Percentiles rank a stretch among this genome's conserved stretches.
Evolutionary conservation across 169 alveolate species (phyloP).

Genomic region (Eimeria necatrix): DNA sequence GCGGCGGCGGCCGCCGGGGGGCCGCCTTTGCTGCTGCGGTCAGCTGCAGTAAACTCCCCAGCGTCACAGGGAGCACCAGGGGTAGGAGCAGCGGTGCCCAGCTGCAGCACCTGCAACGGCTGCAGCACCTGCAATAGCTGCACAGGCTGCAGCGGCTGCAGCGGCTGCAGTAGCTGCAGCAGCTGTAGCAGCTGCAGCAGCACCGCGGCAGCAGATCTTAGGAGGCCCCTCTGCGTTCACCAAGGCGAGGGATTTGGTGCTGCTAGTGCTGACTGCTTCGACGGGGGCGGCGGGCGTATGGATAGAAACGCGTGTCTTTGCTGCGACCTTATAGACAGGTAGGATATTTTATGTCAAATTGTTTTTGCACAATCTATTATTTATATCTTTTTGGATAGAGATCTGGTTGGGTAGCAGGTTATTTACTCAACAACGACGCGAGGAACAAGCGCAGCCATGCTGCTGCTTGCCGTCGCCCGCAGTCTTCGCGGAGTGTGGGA

Average conservation of each 20-base stretch:
- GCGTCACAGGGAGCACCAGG: neutral
- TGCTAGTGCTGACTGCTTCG: conserved; percentile 45
- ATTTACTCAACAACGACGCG: too few relatives aligned
- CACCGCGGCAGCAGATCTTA: conserved; percentile 8
- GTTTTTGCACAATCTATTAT: neutral
- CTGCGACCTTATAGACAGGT: conserved; percentile 78
- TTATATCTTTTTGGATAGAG: too few relatives aligned
- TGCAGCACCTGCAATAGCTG: neutral
- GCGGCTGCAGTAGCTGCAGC: conserved; percentile 18
- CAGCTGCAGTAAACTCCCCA: neutral
- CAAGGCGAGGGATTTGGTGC: neutral
- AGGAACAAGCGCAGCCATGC: too few relatives aligned
- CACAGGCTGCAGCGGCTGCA: conserved; percentile 56
- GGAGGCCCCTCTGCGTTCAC: neutral
- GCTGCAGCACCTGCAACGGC: neutral
- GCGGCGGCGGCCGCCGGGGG: neutral
- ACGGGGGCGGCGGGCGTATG: neutral
- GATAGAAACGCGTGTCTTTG: conserved; percentile 65
- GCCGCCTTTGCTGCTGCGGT: neutral
- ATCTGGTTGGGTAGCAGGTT: too few relatives aligned
- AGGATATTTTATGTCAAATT: neutral
- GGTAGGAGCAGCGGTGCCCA: too few relatives aligned
- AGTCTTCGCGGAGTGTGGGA: too few relatives aligned
- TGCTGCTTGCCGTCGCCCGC: too few relatives aligned
- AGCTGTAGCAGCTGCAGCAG: neutral